Conservation (phyloP, 2,329 filamentous ascomycete species). For the Venturia oleaginea region DNA sequence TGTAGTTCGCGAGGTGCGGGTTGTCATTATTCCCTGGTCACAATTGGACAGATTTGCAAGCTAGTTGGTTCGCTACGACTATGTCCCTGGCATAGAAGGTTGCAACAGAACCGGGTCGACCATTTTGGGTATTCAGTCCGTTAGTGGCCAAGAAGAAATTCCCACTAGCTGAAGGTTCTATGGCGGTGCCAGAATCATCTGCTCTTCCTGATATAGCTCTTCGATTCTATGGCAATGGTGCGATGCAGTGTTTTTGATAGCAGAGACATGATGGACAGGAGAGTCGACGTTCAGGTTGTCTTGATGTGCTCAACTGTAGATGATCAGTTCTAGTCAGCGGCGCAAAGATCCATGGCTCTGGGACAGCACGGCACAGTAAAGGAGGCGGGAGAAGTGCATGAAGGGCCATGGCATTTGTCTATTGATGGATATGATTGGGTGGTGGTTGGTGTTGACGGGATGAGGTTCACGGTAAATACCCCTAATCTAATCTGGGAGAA, state of each 20-base stretch:
- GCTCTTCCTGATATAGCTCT: neutral
- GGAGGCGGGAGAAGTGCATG: neutral
- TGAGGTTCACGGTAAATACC: neutral
- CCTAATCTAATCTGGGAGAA: neutral
- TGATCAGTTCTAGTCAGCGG: neutral
- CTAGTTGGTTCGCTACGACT: neutral
- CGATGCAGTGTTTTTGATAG: no score
- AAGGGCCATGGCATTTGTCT: neutral
- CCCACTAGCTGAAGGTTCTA: neutral
- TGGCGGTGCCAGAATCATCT: neutral
- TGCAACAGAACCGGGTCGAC: neutral
- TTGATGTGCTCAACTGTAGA: no score
- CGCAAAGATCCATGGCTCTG: neutral
- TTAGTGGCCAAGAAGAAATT: neutral
- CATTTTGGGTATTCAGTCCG: neutral
- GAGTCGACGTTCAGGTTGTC: no score
- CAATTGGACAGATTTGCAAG: neutral
- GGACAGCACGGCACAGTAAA: neutral
- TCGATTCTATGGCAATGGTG: no score
- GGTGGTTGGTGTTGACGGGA: neutral
- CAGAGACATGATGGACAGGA: no score
- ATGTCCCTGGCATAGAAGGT: neutral
- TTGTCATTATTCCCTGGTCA: neutral
- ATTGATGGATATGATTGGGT: neutral
- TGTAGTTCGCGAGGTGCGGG: neutral